Conservation (phyloP, 176 grass and related monocot genomes). For the Echinochloa phyllopogon region DNA sequence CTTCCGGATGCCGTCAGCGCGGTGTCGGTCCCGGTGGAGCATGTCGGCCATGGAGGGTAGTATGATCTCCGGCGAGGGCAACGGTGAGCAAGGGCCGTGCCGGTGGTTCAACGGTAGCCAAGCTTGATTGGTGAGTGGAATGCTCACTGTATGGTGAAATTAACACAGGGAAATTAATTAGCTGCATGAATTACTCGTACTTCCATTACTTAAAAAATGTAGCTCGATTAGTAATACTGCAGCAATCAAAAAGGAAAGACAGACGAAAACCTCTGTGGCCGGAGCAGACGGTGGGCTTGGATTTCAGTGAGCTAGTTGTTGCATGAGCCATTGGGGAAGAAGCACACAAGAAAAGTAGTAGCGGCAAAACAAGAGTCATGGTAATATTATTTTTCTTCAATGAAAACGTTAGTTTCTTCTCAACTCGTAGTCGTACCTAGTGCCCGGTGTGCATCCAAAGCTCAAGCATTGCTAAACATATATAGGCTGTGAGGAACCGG, state of each 20-base stretch:
- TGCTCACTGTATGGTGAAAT: not conserved
- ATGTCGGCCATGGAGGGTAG: constrained; percentile 21
- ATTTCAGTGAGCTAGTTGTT: not conserved
- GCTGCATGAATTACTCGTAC: no score
- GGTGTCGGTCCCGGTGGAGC: constrained; percentile 31
- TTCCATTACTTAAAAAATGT: no score
- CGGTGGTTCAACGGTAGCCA: constrained; percentile 55
- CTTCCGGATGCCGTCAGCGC: constrained; percentile 40
- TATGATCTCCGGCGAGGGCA: constrained; percentile 10
- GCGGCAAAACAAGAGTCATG: not conserved
- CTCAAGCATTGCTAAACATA: not conserved
- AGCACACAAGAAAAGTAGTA: not conserved
- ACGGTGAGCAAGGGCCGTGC: constrained; percentile 66
- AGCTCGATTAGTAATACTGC: no score
- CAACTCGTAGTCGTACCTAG: not conserved
- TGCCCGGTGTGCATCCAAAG: not conserved
- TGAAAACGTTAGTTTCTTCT: not conserved
- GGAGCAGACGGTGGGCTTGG: not conserved
- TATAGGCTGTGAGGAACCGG: not conserved
- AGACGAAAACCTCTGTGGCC: not conserved
- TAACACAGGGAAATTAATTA: not conserved
- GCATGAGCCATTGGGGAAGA: not conserved
- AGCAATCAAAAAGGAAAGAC: no score
- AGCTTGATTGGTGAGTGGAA: not conserved
- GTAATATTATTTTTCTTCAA: not conserved